Evolutionary conservation across 2,329 filamentous ascomycete genomes (phyloP).

Genomic region (Nannizzia gypsea): DNA sequence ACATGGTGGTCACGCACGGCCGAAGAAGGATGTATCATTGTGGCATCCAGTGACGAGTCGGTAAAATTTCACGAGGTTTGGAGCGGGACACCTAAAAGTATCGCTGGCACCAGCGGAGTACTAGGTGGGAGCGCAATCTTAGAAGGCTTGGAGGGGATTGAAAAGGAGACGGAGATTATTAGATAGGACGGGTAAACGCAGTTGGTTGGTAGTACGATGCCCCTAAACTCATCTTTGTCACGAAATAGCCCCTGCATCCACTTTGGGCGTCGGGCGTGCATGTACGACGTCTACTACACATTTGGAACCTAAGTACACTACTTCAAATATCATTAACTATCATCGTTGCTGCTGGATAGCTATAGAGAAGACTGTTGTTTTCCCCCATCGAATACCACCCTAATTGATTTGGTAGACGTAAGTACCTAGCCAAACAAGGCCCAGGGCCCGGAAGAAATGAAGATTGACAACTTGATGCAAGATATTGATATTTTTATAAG

Average conservation of each 20-base stretch:
- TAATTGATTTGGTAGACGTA: background rate
- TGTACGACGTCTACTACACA: background rate
- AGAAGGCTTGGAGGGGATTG: conserved; percentile 68
- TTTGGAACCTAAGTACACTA: background rate
- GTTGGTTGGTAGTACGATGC: background rate
- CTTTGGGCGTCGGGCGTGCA: background rate
- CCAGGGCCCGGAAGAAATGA: background rate
- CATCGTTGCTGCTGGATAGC: background rate
- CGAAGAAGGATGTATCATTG: conserved; percentile 72
- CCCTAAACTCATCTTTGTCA: background rate
- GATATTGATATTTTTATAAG: background rate
- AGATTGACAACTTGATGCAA: background rate
- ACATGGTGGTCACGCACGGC: conserved; percentile 45
- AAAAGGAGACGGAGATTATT: conserved; percentile 50
- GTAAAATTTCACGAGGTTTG: conserved; percentile 96
- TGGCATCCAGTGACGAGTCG: conserved; percentile 81
- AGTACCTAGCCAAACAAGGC: background rate
- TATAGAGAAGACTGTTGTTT: background rate
- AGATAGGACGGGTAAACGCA: conserved; percentile 36
- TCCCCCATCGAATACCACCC: too few species aligned
- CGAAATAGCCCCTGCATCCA: background rate
- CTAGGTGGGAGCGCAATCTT: conserved; percentile 77
- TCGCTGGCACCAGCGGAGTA: conserved; percentile 45
- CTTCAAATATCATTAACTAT: background rate
- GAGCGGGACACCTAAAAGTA: conserved; percentile 51